Percentiles rank a stretch among this genome's conserved stretches.
phyloP scores from a whole-genome alignment of 129 eudicot species.

The Lonicera japonica region DNA sequence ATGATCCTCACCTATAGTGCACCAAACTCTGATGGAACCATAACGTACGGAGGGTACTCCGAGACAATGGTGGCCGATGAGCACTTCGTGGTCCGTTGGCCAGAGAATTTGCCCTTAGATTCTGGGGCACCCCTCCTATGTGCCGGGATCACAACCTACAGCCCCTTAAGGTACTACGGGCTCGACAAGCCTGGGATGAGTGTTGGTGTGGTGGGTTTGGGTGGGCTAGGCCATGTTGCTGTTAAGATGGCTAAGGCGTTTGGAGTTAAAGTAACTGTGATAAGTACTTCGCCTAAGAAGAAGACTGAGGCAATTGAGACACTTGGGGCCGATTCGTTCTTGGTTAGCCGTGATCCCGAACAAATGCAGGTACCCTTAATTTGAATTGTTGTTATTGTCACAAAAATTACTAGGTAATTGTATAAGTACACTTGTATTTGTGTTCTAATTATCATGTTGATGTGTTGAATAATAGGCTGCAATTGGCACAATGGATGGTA shows the following conservation, averaged over 20 bases:
- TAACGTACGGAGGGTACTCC: conserved; percentile 33
- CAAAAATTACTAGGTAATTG: no score
- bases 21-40: conserved; percentile 24
- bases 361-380: conserved; percentile 21
- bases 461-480: conserved; percentile 5
- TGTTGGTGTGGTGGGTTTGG: conserved; percentile 33
- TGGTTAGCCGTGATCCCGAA: conserved; percentile 22
- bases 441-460: neutral
- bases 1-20: conserved; percentile 10
- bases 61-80: conserved; percentile 35
- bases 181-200: conserved; percentile 31
- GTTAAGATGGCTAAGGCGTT: conserved; percentile 40
- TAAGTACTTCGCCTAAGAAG: conserved; percentile 24
- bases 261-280: conserved; percentile 30
- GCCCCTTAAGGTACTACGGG: conserved; percentile 35
- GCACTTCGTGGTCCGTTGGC: conserved; percentile 32
- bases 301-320: conserved; percentile 29
- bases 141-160: conserved; percentile 29
- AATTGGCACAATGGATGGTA: conserved; percentile 6
- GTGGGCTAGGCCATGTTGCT: conserved; percentile 38
- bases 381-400: no score
- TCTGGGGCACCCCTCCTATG: conserved; percentile 10
- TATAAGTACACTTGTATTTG: no score
- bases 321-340: conserved; percentile 29
- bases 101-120: conserved; percentile 29